These are phyloP conservation scores for Panellus pusillus DNA, from an alignment of 768 basidiomycete species.

Conservation along the genomic window DNA sequence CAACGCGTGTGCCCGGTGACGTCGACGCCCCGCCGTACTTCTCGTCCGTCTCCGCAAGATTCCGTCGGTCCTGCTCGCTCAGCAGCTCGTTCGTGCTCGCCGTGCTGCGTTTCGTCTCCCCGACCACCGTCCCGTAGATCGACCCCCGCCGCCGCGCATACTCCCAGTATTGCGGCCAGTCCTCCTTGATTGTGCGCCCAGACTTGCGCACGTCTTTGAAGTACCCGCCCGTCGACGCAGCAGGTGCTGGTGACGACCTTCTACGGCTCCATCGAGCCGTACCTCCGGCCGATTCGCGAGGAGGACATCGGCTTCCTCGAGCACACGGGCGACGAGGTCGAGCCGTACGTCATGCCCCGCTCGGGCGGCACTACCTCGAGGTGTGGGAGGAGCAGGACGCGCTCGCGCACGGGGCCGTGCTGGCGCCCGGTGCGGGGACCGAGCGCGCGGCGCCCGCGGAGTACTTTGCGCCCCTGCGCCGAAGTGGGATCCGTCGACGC, in stretches of 20 bases:
- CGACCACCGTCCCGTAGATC: constrained; percentile 89
- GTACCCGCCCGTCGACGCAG: constrained; percentile 79
- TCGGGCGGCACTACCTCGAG: constrained; percentile 86
- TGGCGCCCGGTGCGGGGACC: constrained; percentile 13
- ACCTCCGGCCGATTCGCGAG: constrained; percentile 85
- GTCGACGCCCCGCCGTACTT: constrained; percentile 44
- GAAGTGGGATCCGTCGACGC: constrained; percentile 82
- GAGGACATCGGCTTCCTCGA: constrained; percentile 95
- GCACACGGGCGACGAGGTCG: constrained; percentile 86
- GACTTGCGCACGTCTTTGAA: constrained; percentile 99
- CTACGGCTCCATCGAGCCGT: constrained; percentile 87
- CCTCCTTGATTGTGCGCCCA: constrained; percentile 87
- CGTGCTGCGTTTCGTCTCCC: constrained; percentile 78
- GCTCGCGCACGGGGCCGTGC: constrained; percentile 39
- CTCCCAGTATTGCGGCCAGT: constrained; percentile 99
- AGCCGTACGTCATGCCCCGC: constrained; percentile 85
- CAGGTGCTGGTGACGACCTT: constrained; percentile 76
- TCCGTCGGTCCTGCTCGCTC: constrained; percentile 68
- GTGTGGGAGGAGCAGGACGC: constrained; percentile 93
- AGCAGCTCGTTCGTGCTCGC: constrained; percentile 75
- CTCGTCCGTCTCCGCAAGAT: constrained; percentile 52
- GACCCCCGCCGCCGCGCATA: constrained; percentile 90
- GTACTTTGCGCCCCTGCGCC: constrained; percentile 53
- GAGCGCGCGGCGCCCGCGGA: constrained; percentile 37
- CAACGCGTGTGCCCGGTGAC: constrained; percentile 42